Percentiles rank a stretch among this genome's conserved stretches.
phyloP scores from a whole-genome alignment of 805 yeast species.

The Metschnikowia picachoensis region DNA sequence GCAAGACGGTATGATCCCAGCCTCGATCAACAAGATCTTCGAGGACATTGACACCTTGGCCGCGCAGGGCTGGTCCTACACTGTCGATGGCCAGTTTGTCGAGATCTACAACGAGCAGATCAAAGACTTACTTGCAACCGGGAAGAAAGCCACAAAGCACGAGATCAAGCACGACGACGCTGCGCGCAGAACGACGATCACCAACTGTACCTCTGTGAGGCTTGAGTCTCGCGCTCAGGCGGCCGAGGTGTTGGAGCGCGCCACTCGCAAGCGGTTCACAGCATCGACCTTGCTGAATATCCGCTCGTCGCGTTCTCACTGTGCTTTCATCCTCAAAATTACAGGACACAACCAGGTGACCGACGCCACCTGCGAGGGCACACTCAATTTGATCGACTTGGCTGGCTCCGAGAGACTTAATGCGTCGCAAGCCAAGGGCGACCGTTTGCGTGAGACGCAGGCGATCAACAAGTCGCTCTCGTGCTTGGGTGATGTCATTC shows the following conservation, averaged over 20 bases:
- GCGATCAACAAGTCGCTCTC: slow-evolving; percentile 86
- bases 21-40: slow-evolving; percentile 69
- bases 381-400: slow-evolving; percentile 77
- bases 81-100: slow-evolving; percentile 67
- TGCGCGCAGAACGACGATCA: slow-evolving; percentile 51
- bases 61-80: slow-evolving; percentile 60
- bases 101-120: slow-evolving; percentile 88
- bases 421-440: slow-evolving; percentile 74
- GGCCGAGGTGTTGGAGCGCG: slow-evolving; percentile 45
- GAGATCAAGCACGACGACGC: slow-evolving; percentile 70
- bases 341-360: slow-evolving; percentile 50
- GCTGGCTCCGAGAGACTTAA: slow-evolving; percentile 92
- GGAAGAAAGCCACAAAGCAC: slow-evolving; percentile 34
- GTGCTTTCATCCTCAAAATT: slow-evolving; percentile 65
- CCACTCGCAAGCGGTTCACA: slow-evolving; percentile 62
- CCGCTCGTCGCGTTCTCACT: slow-evolving; percentile 88
- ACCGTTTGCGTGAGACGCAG: slow-evolving; percentile 79
- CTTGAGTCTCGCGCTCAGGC: slow-evolving; percentile 51
- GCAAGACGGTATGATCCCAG: slow-evolving; percentile 75
- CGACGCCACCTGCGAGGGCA: slow-evolving; percentile 37
- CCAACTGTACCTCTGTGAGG: slow-evolving; percentile 51
- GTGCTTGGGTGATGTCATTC: slow-evolving; percentile 85
- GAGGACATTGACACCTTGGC: slow-evolving; percentile 45
- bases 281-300: slow-evolving; percentile 81
- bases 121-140: slow-evolving; percentile 54